Percentiles rank a stretch among this genome's conserved stretches.
These are phyloP conservation scores for Talinum fruticosum DNA, from an alignment of 148 eudicot genomes.

Conservation along the genomic window DNA sequence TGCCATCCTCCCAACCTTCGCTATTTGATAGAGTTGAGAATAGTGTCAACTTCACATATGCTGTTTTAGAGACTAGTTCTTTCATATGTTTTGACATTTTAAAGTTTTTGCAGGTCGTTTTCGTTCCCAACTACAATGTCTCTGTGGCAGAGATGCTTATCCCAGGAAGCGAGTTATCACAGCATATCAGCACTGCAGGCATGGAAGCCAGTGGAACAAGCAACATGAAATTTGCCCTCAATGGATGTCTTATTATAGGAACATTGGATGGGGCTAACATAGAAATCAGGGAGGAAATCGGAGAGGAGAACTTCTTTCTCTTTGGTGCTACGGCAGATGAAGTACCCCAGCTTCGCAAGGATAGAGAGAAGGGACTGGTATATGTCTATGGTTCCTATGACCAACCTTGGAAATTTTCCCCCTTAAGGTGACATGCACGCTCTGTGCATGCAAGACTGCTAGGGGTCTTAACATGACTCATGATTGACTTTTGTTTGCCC, in stretches of 20 bases:
- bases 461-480: background rate
- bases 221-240: conserved; percentile 97
- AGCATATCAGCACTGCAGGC: conserved; percentile 99
- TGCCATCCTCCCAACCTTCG: too few species aligned
- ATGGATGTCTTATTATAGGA: conserved; percentile 95
- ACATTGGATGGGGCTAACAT: conserved; percentile 97
- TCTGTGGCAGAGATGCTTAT: conserved; percentile 96
- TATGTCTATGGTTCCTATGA: background rate
- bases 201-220: conserved; percentile 99
- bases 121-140: conserved; percentile 96
- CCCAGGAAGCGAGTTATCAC: conserved; percentile 98
- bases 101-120: conserved; percentile 59
- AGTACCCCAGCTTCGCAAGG: conserved; percentile 86
- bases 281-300: conserved; percentile 95
- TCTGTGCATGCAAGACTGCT: background rate
- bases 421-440: background rate
- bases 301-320: conserved; percentile 86
- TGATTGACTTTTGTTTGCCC: background rate
- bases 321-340: conserved; percentile 98
- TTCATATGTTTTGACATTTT: background rate
- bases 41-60: too few species aligned
- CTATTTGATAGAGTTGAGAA: background rate
- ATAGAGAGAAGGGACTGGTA: conserved; percentile 92
- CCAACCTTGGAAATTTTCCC: background rate
- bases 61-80: background rate